Conservation (phyloP, 139 green algal species). For the Coelastrella sp. region DNA sequence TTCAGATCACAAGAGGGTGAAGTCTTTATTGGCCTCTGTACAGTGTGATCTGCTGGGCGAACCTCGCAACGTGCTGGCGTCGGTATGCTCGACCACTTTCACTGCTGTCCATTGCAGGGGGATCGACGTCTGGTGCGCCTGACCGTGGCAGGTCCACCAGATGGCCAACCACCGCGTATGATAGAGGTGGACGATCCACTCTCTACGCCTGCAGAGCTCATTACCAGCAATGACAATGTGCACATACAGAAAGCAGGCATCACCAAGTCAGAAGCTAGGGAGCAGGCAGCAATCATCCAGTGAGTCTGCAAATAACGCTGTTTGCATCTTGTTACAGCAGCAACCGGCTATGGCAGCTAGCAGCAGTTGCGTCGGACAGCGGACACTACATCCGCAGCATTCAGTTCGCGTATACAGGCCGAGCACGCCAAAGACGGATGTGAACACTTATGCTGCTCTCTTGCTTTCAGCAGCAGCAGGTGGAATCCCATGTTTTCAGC, state of each 20-base stretch:
- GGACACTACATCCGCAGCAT: too few species aligned
- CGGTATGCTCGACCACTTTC: background rate
- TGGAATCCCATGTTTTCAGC: too few species aligned
- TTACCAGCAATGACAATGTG: conserved; percentile 10
- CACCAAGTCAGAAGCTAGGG: conserved; percentile 34
- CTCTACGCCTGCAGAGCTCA: conserved; percentile 26
- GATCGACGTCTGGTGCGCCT: conserved; percentile 26
- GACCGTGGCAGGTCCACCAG: conserved; percentile 34
- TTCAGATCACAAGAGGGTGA: background rate
- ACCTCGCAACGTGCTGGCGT: background rate
- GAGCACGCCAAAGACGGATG: too few species aligned
- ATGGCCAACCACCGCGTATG: conserved; percentile 14
- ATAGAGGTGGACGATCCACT: conserved; percentile 44
- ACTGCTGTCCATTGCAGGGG: conserved; percentile 6
- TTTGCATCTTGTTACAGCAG: too few species aligned
- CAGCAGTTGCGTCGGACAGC: too few species aligned
- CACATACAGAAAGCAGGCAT: conserved; percentile 29
- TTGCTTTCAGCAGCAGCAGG: too few species aligned
- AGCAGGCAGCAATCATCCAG: conserved; percentile 47
- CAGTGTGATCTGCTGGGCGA: too few species aligned
- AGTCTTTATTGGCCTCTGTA: too few species aligned
- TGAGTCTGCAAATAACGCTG: too few species aligned
- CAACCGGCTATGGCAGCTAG: too few species aligned
- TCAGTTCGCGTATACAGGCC: too few species aligned
- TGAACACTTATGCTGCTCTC: too few species aligned